Conservation (phyloP, 2,329 filamentous ascomycete species). For the Alternaria consortialis region DNA sequence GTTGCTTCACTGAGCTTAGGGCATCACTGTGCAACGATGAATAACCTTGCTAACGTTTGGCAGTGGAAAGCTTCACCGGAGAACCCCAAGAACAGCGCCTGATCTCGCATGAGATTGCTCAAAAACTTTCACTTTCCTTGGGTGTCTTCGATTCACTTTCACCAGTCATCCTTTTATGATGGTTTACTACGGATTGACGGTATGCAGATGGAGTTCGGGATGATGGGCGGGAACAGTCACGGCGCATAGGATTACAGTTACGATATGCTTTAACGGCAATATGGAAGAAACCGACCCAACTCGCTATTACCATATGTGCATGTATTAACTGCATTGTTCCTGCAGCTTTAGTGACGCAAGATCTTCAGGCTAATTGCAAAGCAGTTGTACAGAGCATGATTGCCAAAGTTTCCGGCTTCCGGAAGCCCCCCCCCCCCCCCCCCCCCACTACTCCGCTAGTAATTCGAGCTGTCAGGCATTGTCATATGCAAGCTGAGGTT, state of each 20-base stretch:
- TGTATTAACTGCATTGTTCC: conserved; percentile 32
- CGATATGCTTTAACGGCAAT: conserved; percentile 29
- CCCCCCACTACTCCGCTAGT: too few species aligned
- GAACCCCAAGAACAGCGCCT: conserved; percentile 48
- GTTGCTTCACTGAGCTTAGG: conserved; percentile 8
- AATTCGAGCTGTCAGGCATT: too few species aligned
- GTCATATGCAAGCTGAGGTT: too few species aligned
- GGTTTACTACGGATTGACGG: conserved; percentile 1
- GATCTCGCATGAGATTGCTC: neutral
- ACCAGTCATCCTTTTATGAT: neutral
- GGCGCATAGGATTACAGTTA: conserved; percentile 17
- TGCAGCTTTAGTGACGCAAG: conserved; percentile 31
- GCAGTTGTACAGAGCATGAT: conserved; percentile 3
- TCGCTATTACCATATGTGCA: conserved; percentile 11
- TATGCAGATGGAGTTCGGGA: conserved; percentile 5
- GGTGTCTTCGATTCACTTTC: neutral
- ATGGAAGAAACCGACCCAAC: conserved; percentile 31
- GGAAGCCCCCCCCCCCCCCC: neutral
- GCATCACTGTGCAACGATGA: neutral
- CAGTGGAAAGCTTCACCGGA: conserved; percentile 49
- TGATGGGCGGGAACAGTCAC: conserved; percentile 8
- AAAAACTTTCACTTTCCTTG: neutral
- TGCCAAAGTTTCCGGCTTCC: neutral
- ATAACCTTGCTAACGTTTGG: conserved; percentile 4
- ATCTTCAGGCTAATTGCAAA: conserved; percentile 31